Evolutionary conservation across 2,329 filamentous ascomycete species (phyloP).

Genomic region (Colletotrichum sidae): DNA sequence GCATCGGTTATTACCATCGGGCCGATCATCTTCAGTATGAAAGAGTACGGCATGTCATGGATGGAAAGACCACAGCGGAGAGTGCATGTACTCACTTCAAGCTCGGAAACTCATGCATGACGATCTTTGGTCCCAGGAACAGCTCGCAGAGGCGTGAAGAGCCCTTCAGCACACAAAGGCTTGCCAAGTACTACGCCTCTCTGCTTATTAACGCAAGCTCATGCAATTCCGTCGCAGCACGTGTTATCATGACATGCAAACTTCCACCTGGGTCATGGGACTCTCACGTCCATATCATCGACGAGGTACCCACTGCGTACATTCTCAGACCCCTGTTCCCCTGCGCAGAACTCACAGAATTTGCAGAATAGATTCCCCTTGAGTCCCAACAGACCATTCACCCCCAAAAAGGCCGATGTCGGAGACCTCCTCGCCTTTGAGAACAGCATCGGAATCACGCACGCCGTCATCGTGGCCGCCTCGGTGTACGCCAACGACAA

Average conservation of each 20-base stretch:
- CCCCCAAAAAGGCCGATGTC: conserved; percentile 7
- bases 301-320: background rate
- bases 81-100: too few species aligned
- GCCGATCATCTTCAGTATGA: background rate
- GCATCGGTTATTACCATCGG: background rate
- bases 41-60: too few species aligned
- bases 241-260: background rate
- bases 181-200: background rate
- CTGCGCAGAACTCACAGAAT: background rate
- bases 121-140: too few species aligned
- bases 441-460: background rate
- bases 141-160: too few species aligned
- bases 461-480: conserved; percentile 2
- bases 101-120: too few species aligned
- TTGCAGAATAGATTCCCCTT: conserved; percentile 2
- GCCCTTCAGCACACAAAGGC: background rate
- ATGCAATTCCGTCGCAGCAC: background rate
- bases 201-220: background rate
- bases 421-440: conserved; percentile 2
- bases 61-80: too few species aligned
- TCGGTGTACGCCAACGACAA: conserved; percentile 12
- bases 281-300: conserved; percentile 13
- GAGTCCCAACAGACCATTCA: conserved; percentile 3
- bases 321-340: background rate
- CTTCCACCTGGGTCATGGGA: conserved; percentile 7